Percentiles rank a stretch among this genome's conserved stretches.
Conservation (phyloP, 2,329 filamentous ascomycete genomes). For the Tolypocladium paradoxum region DNA sequence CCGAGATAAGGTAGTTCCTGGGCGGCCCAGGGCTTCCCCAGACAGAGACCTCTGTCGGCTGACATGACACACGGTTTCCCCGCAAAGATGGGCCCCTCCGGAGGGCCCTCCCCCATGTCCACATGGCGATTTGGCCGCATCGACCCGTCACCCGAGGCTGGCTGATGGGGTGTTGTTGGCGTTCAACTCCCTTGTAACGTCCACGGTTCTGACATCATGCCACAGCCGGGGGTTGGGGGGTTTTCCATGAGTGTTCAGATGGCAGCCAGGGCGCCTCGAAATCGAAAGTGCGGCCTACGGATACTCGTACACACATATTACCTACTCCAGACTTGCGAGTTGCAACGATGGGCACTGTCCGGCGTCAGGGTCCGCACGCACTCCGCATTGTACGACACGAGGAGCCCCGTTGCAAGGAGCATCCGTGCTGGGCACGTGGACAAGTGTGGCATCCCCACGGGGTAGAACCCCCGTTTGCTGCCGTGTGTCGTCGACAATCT, state of each 20-base stretch:
- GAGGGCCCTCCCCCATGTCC: not conserved
- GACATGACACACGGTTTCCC: conserved; percentile 5
- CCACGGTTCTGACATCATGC: not conserved
- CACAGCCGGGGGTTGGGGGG: not conserved
- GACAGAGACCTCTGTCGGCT: not conserved
- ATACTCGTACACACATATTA: too few relatives aligned
- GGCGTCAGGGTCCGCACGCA: not conserved
- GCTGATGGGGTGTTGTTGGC: not conserved
- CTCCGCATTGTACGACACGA: not conserved
- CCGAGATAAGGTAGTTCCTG: not conserved
- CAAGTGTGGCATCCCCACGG: conserved; percentile 5
- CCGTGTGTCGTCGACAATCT: conserved; percentile 1
- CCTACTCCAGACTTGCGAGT: not conserved
- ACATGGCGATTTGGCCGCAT: not conserved
- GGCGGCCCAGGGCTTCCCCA: not conserved
- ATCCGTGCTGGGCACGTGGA: conserved; percentile 5
- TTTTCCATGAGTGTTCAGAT: too few relatives aligned
- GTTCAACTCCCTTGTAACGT: not conserved
- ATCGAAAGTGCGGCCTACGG: not conserved
- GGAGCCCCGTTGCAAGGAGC: not conserved
- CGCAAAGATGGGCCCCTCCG: conserved; percentile 3
- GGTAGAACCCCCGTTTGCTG: conserved; percentile 4
- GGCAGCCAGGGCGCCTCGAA: not conserved
- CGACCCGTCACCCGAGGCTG: not conserved
- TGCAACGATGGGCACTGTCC: not conserved